Conservation (phyloP, 78 protist species). For the Planoprotostelium fungivorum region DNA sequence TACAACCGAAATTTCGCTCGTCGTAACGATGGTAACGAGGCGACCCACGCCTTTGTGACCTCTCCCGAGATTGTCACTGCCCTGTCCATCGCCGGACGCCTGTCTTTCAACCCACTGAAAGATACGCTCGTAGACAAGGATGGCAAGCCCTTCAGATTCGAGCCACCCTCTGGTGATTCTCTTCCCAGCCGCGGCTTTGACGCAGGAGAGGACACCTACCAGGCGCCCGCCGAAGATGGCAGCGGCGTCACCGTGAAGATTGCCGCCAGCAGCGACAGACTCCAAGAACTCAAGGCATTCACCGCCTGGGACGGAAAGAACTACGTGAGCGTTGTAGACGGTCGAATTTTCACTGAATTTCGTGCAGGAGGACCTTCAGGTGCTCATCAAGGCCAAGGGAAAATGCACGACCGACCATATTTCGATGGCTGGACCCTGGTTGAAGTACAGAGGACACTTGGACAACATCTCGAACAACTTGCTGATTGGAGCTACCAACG, state of each 20-base stretch:
- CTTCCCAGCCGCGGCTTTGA: constrained; percentile 86
- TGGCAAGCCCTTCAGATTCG: constrained; percentile 68
- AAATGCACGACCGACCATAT: constrained; percentile 98
- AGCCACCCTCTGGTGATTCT: constrained; percentile 83
- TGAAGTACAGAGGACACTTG: constrained; percentile 94
- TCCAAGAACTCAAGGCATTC: constrained; percentile 88
- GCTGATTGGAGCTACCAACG: constrained; percentile 89
- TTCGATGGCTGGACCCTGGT: constrained; percentile 95
- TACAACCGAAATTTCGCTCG: constrained; percentile 93
- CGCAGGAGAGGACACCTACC: constrained; percentile 86
- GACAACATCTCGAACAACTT: constrained; percentile 94
- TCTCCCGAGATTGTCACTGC: constrained; percentile 94
- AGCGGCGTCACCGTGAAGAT: constrained; percentile 55
- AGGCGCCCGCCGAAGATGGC: constrained; percentile 70
- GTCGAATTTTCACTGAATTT: not conserved
- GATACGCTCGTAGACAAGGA: constrained; percentile 71
- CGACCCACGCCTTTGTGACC: constrained; percentile 91
- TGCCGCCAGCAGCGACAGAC: constrained; percentile 75
- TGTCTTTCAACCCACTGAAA: constrained; percentile 85
- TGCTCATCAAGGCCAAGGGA: constrained; percentile 91
- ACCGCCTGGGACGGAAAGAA: constrained; percentile 86
- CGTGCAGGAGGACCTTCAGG: constrained; percentile 33
- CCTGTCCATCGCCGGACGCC: constrained; percentile 81
- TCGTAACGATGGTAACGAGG: constrained; percentile 89
- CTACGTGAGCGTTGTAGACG: not conserved